These are phyloP conservation scores for Balakata baccata DNA, from an alignment of 345 rosid genomes.

Conservation along the genomic window DNA sequence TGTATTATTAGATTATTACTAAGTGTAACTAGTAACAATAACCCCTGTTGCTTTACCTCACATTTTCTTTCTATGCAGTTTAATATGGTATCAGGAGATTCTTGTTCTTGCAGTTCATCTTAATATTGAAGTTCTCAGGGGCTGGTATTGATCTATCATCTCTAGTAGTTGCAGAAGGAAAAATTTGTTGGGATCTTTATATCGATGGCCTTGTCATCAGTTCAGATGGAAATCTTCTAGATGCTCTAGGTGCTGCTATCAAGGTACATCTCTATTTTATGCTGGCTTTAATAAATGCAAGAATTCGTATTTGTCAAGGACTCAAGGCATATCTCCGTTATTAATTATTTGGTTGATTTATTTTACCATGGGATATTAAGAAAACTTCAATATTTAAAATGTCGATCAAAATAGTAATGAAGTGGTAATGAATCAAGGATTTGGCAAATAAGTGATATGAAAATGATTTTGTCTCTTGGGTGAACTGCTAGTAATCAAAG, in stretches of 20 bases:
- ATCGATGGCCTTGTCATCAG: conserved; percentile 82
- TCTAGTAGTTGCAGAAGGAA: conserved; percentile 69
- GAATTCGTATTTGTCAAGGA: not conserved
- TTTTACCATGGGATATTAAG: not conserved
- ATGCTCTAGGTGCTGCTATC: conserved; percentile 74
- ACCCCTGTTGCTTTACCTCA: not conserved
- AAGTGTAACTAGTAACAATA: not conserved
- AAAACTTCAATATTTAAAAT: not conserved
- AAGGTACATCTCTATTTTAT: conserved; percentile 41
- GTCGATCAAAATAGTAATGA: not conserved
- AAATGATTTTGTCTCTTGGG: not conserved
- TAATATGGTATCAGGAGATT: not conserved
- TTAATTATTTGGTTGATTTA: not conserved
- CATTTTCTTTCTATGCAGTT: not conserved
- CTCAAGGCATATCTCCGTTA: not conserved
- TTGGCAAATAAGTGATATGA: not conserved
- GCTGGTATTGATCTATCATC: conserved; percentile 83
- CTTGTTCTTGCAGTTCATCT: conserved; percentile 9
- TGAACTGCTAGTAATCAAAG: not conserved
- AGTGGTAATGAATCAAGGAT: not conserved
- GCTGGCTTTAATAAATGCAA: not conserved
- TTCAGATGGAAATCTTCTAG: conserved; percentile 83
- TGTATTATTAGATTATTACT: conserved; percentile 13
- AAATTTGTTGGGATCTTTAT: conserved; percentile 89
- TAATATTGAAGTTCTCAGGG: conserved; percentile 41